Base-by-base conservation (phyloP, 164 flowering plant genomes). In the Berberis thunbergii region DNA sequence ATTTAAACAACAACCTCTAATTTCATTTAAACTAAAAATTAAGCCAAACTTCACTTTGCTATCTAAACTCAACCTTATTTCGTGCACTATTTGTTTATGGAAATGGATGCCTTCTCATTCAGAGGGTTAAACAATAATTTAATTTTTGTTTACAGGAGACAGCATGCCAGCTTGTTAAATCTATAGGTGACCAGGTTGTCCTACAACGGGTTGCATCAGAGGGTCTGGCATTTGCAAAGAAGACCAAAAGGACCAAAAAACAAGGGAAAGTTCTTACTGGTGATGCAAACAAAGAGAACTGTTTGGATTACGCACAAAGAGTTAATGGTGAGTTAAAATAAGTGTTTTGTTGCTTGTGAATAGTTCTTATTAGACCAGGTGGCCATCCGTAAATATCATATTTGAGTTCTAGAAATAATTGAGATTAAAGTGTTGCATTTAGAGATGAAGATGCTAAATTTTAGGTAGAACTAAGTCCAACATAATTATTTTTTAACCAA, bases 111-210 rank as follows among this genome's bases (percentile, higher is more conserved):
- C 26, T 26, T 26, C 26, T 26, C 26, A 26, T 0, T 26, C 26
- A 26, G 26, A 26, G 26, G 26, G 26, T 26, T 52, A 1, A 1
- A 52, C 2, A 10, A 4, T 10, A 52, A 11, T 59, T 50, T 10
- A 8, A 11, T 61, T 43, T 43, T 54, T 74, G 49, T 12, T 45
- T 74, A 56, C 73, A 93, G 97, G 97, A 88, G 67, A 77, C 84
- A 48, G 96, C 98, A 63, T 88, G 94, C 75, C 81, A 77, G 76
- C 69, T 83, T 63, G 84, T 93, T 41, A 86, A 79, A 75, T 76
- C 89, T 53, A 59, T 77, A 67, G 92, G 92, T 63, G 95, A 93
- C 43, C 69, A 70, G 63, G 54, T 48, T 45, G 68, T 90, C 67
- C 89, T 93, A 74, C 76, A 81, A 67, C 75, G 54, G 64, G 64